Base-by-base conservation (phyloP, 2,329 filamentous ascomycete species). In the Ambrosiella cleistominuta region DNA sequence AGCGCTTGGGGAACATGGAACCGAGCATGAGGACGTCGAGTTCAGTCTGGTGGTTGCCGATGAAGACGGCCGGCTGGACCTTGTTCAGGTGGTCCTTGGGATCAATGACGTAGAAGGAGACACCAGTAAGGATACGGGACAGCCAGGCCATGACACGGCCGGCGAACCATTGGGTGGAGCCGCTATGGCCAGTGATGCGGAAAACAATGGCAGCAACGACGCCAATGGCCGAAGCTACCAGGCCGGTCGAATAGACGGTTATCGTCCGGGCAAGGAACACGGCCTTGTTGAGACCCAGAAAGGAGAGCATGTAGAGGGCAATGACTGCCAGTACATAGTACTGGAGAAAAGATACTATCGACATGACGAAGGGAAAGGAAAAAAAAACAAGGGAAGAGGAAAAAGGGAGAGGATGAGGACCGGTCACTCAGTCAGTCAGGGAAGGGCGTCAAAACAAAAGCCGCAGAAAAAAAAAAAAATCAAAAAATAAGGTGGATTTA, bases 31-130 rank as follows among this genome's bases (percentile, higher is more conserved):
- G 77, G 45, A 98, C 86, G 68, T 98, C 93, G 64, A 98, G 80
- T 72, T 97, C 93, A 19, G 86, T 88, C 77, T 98, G 93, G 73
- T 98, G 93, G 71, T 97, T 97, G 45, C 86, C 86, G 64, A 98
- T 77, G 66, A 98, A 90, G 59, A 98, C 86, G 59, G 88, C 90
- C 0, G 93, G 93, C 56, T 91, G 80, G 36, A 75, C 75, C 8
- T 75, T 82, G 52, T 73, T 72, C 60, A 90, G 79, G 64, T 82
- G 68, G 63, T 82, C 70, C 61, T 81, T 68, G 44, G 81, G 69
- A 65, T 90, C 88, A 50, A 84, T 77, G 54, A 95, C 71, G 62
- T 79, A 75, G 68, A 97, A 96, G 60, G 75, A 78, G 54, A 96
- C 77, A 61, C 91, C 91, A 0, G 88, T 89, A 53, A 80, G 78